Base-by-base conservation (phyloP, 2,329 filamentous ascomycete genomes). In the Diplodia seriata region DNA sequence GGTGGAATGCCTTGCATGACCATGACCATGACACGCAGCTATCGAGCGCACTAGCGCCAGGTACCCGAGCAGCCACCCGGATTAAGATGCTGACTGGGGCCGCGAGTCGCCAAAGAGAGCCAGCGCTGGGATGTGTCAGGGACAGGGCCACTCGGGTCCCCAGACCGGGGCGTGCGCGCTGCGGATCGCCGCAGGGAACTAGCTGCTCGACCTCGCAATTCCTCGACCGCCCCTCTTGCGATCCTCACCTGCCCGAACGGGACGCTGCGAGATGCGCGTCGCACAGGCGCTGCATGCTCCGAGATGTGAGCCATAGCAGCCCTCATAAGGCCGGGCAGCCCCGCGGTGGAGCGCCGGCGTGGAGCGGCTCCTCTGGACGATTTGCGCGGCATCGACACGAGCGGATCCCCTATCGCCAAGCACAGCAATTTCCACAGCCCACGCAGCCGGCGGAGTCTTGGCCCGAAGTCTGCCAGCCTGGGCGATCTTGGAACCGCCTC, bases 41-140 rank as follows among this genome's bases (percentile, higher is more conserved):
- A 67, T 66, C 64, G 65, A 67, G 38, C 54, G 54, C 51, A 20
- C 55, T 68, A 68, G 66, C 66, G 56, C 40, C 66, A 68, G 66
- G 66, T 68, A 68, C 66, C 56, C 65, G 54, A 64, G 29, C 18
- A 53, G 61, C 49, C 61, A 51, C 36, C 61, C 61, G 61, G 40
- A 64, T 53, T 64, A 64, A 64, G 61, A 54, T 53, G 61, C 61
- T 64, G 61, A 53, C 61, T 33, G 20, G 23, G 36, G 54, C n/a
- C n/a, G 29, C 8, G 54, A 56, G 43, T 47, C 43, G n/a, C 18
- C 43, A 15, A 43, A 38, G 11, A 33, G 5, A 54, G 29, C 15
- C 51, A 51, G 20, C 50, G 50, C 50, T 26, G 23, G 49, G 49
- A 51, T 54, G 29, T 7, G 33, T 38, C 33, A 40, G n/a, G 54